These are phyloP conservation scores for Sugiyamaella boreocaroliniensis DNA, from an alignment of 805 yeast species.

Conservation along the genomic window DNA sequence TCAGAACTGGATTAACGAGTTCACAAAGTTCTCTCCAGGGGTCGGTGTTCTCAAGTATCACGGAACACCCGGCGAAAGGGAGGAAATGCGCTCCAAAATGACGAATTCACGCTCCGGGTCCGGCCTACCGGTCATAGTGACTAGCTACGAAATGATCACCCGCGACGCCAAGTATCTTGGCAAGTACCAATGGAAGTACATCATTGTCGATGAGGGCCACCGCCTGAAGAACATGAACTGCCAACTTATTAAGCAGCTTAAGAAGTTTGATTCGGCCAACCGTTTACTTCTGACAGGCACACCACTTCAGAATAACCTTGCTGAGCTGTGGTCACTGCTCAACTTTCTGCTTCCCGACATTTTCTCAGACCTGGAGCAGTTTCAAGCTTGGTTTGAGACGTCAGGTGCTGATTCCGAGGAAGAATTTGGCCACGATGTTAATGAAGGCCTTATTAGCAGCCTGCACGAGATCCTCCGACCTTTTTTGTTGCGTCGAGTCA, in stretches of 20 bases:
- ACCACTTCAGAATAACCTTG: conserved; percentile 91
- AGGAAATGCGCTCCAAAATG: conserved; percentile 94
- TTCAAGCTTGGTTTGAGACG: conserved; percentile 93
- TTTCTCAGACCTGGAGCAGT: conserved; percentile 80
- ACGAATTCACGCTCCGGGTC: conserved; percentile 78
- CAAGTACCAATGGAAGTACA: conserved; percentile 88
- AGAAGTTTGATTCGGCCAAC: conserved; percentile 72
- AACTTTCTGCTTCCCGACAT: conserved; percentile 91
- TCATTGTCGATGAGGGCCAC: conserved; percentile 84
- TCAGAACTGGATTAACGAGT: conserved; percentile 96
- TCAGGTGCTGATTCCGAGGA: conserved; percentile 21
- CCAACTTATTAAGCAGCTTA: conserved; percentile 77
- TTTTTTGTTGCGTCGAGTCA: conserved; percentile 74
- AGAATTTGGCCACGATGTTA: conserved; percentile 39
- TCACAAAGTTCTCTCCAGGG: conserved; percentile 96
- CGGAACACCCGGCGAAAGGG: conserved; percentile 98
- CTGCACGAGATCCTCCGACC: conserved; percentile 87
- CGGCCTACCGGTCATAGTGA: conserved; percentile 91
- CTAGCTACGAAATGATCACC: conserved; percentile 94
- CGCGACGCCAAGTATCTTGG: conserved; percentile 93
- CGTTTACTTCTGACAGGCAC: conserved; percentile 93
- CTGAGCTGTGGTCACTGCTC: conserved; percentile 91
- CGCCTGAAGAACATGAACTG: conserved; percentile 85
- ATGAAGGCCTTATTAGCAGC: conserved; percentile 48
- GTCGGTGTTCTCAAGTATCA: conserved; percentile 91